Percentiles rank a stretch among this genome's conserved stretches.
Conservation (phyloP, 2,329 filamentous ascomycete genomes). For the Immersiporthe knoxdaviesiana region DNA sequence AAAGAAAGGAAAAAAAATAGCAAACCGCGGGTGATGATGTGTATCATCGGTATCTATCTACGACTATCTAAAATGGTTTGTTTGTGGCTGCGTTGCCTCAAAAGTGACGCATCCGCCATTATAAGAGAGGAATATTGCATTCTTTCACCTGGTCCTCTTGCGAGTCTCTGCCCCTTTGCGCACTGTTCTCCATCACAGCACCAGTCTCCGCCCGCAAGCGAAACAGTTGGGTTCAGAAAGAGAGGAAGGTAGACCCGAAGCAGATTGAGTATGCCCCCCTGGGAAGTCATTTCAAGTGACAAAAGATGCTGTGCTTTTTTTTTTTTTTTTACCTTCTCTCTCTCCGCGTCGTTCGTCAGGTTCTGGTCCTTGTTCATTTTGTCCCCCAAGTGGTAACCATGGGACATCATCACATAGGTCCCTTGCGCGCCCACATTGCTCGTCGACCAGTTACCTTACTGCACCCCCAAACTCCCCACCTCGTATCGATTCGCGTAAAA, state of each 20-base stretch:
- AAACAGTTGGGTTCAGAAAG: not conserved
- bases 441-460: not conserved
- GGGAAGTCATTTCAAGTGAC: not conserved
- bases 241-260: too few relatives aligned
- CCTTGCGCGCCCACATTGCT: not conserved
- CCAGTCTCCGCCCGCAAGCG: not conserved
- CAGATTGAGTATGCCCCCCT: not conserved
- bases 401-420: not conserved
- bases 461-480: not conserved
- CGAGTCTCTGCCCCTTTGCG: not conserved
- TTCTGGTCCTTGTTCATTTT: not conserved
- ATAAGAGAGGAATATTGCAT: constrained; percentile 4
- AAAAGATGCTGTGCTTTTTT: not conserved
- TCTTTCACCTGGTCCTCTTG: constrained; percentile 1
- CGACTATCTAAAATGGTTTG: constrained; percentile 29
- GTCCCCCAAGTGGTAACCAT: not conserved
- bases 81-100: constrained; percentile 1
- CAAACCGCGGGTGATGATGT: constrained; percentile 26
- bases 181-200: not conserved
- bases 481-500: constrained; percentile 1
- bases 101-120: constrained; percentile 9
- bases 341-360: not conserved
- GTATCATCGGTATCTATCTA: constrained; percentile 31
- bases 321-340: too few relatives aligned
- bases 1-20: not conserved